phyloP scores from a whole-genome alignment of 2,329 filamentous ascomycete species.

The Emergomyces orientalis region DNA sequence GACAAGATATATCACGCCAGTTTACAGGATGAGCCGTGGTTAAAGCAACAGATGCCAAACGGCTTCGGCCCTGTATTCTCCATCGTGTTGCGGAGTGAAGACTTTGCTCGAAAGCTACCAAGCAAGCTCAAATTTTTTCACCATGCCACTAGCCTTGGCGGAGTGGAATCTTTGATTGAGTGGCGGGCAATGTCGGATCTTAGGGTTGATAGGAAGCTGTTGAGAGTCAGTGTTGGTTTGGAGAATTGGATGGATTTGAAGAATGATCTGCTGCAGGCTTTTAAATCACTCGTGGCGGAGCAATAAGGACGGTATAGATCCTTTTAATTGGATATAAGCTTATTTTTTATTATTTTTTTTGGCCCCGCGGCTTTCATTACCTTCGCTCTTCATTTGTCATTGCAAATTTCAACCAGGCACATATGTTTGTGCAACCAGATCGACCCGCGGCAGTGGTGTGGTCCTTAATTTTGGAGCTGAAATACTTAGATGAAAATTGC shows the following conservation, averaged over 20 bases:
- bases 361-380: no score
- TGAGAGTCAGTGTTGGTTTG: constrained; percentile 76
- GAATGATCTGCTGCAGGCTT: constrained; percentile 60
- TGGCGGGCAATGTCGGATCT: constrained; percentile 84
- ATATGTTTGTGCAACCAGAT: no score
- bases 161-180: constrained; percentile 90
- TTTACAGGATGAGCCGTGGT: constrained; percentile 65
- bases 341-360: no score
- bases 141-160: constrained; percentile 85
- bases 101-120: constrained; percentile 59
- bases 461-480: no score
- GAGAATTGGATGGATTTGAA: constrained; percentile 77
- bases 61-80: constrained; percentile 82
- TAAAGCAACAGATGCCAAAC: constrained; percentile 76
- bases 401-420: no score
- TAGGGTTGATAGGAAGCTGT: constrained; percentile 57
- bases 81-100: constrained; percentile 53
- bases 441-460: no score
- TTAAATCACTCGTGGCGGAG: constrained; percentile 29
- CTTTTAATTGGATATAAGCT: not conserved
- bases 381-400: no score
- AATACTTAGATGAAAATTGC: no score
- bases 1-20: constrained; percentile 63
- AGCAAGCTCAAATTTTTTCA: constrained; percentile 75
- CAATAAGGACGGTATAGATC: not conserved